Base-by-base conservation (phyloP, 2,329 filamentous ascomycete species). In the Aspergillus chevalieri region DNA sequence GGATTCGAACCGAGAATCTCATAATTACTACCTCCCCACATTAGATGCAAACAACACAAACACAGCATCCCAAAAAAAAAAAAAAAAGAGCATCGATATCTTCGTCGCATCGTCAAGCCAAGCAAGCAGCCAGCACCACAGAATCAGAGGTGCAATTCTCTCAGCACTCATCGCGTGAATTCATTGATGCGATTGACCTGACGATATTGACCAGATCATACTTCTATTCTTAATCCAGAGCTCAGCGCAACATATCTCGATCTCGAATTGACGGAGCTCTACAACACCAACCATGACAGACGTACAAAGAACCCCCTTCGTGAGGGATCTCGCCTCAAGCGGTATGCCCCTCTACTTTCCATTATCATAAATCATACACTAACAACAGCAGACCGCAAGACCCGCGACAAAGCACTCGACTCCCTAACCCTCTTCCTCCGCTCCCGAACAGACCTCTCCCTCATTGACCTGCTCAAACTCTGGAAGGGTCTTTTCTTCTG, bases 401-500 rank as follows among this genome's bases (percentile, higher is more conserved):
- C 82, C 50, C 87, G 89, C 65, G 87, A 86, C 65, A 79, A 86
- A 55, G 87, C 90, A 48, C 80, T 96, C 67, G 74, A 80, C 47
- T 88, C 86, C 44, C 83, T 97, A 24, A 82, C 84, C 57, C 79
- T 82, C 45, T 96, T 88, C 76, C 85, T 97, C 66, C 78, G 81
- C 53, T 77, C 81, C 52, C 78, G 80, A 60, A 75, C 69, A 48
- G 67, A 78, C 47, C 81, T 96, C 53, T 74, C 81, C 15, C 74
- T 81, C 38, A 69, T 86, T 57, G 90, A 95, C 56, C 76, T 89
- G 45, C 77, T 92, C 52, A 95, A 95, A 74, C 80, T 97, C 57
- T 95, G 90, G 89, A 95, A 94, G 66, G 92, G 90, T 4, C 81
- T 97, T 17, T 96, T 93, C 76, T 96, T 90, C 78, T 83, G 81